Evolutionary conservation across 108 stramenopile species (phyloP), one percentile per base, ranked within the genome.

Genomic region (Skeletonema marinoi): DNA sequence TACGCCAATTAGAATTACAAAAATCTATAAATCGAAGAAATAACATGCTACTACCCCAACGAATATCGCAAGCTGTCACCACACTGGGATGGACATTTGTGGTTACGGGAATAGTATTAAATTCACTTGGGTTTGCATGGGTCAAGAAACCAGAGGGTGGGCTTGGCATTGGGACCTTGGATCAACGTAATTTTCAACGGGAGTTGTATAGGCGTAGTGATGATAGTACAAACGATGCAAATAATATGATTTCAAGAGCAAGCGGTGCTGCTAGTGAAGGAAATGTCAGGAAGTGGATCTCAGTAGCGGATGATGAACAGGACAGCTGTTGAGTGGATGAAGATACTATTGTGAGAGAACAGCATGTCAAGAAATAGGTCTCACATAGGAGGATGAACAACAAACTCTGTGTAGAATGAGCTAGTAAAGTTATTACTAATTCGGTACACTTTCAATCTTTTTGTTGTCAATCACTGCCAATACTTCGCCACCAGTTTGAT

Each of bases 11-110:
- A 10, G 81, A 82, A 60, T 65, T 32, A 14, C 39, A 82, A 3
- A 66, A 70, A 3, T 65, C 74, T 59, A 66, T 71, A n/a, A 70
- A 62, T 13, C 74, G 74, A 6, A 71, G 61, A 39, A 82, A 82
- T 51, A 29, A 12, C 54, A 65, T 82, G 65, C 33, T 82, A 6
- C 35, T 82, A 5, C 81, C 81, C 0, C 81, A 82, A 58, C 54
- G 74, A 32, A 75, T 82, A 33, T 82, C 81, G 11, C 21, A 35
- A 30, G 81, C 81, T 25, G 25, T 73, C 0, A 38, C 60, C 0
- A 67, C 68, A 38, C 11, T 75, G 46, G 81, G 67, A 11, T 82
- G 81, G 81, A 21, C 33, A 11, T 82, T 82, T 71, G 81, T 82
- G 5, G 56, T 60, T 36, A 68, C 48, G 0, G 81, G 81, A 13